Evolutionary conservation across 2,329 filamentous ascomycete genomes (phyloP), one percentile per base, ranked within the genome.

Genomic region (Fusarium tanahbumbuense): DNA sequence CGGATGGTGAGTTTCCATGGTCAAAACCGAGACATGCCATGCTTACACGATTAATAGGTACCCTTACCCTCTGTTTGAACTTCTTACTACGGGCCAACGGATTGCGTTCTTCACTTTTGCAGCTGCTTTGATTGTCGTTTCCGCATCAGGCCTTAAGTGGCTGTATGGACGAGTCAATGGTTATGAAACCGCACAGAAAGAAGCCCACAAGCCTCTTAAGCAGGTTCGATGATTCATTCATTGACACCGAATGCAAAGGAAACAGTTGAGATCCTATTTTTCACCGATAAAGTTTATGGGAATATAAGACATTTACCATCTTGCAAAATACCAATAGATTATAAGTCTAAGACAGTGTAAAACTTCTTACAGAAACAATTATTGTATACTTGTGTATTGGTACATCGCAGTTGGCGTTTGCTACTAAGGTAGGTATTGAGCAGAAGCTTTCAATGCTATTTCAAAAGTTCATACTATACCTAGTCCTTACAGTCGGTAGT

Each of bases 61-160:
- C 73, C 93, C 94, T 1, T 97, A 98, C 78, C 94, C 94, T 2
- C 86, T 97, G 27, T 95, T 98, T 69, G 89, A 84, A 11, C 77
- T 92, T 46, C 81, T 97, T 44, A 85, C 84, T 52, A 91, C 89
- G 0, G 77, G 82, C 50, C 90, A 93, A 75, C 87, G 94, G 22
- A 82, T 89, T 11, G 80, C 87, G 1, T 82, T 97, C 12, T 97
- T 97, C 72, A 84, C 84, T 1, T 81, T 87, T 20, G 92, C 92
- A 44, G 93, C 92, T 1, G 75, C 86, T 2, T 79, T 92, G 18
- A 94, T 97, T 88, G 90, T 92, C 4, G 78, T 83, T 5, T 93
- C 89, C 70, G 94, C 92, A 0, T 81, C 88, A 23, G 80, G 84
- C 12, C 81, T 97, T 67, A 91, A 93, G 77, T 91, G 86, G 85